Conservation (phyloP, 306 rosid genomes). For the Vicia faba region DNA sequence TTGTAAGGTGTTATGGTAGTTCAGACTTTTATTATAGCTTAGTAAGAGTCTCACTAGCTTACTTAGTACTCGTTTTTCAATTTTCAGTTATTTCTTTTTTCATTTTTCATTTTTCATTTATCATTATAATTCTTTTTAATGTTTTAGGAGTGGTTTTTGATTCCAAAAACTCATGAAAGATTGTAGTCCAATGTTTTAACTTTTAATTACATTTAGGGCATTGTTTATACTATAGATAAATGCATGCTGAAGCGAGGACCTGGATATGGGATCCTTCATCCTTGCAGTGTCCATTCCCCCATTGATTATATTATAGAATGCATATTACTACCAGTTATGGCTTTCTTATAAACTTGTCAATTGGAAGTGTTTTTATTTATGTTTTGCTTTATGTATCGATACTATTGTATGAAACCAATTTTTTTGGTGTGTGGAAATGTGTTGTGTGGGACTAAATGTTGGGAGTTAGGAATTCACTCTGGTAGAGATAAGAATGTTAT, state of each 20-base stretch:
- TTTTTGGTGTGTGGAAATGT: slow-evolving; percentile 12
- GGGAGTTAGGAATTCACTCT: neutral
- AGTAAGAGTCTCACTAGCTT: neutral
- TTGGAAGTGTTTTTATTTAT: neutral
- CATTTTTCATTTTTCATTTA: neutral
- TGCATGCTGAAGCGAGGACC: neutral
- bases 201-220: neutral
- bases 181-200: slow-evolving; percentile 19
- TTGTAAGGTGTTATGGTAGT: slow-evolving; percentile 7
- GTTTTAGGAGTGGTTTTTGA: slow-evolving; percentile 17
- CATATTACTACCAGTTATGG: slow-evolving; percentile 1
- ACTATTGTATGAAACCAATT: neutral
- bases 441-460: slow-evolving; percentile 2
- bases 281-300: neutral
- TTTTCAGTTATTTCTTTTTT: slow-evolving; percentile 28
- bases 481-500: neutral
- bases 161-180: slow-evolving; percentile 1
- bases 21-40: slow-evolving; percentile 9
- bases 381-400: slow-evolving; percentile 9
- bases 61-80: too few species aligned
- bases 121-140: neutral
- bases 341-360: slow-evolving; percentile 4
- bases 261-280: neutral
- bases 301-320: slow-evolving; percentile 6
- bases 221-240: slow-evolving; percentile 14